phyloP scores from a whole-genome alignment of 495 filamentous ascomycete genomes.

The Filosporella fistucella region DNA sequence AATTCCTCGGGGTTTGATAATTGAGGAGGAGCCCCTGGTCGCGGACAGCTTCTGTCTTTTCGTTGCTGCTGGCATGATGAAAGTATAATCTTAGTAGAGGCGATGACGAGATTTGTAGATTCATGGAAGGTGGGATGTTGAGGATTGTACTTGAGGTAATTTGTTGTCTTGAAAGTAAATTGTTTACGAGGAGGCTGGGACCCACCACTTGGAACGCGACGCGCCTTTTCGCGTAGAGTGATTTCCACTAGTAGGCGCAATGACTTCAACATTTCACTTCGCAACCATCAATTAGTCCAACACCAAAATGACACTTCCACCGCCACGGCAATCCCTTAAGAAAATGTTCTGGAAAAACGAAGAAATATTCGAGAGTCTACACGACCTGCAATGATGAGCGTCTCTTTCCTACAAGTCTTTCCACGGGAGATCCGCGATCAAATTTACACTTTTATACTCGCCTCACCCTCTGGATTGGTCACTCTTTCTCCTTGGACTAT shows the following conservation, averaged over 20 bases:
- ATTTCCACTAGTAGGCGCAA: not conserved
- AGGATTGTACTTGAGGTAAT: not conserved
- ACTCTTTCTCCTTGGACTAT: conserved; percentile 21
- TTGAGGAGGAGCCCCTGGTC: conserved; percentile 4
- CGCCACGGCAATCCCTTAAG: too few species aligned
- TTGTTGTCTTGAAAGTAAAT: not conserved
- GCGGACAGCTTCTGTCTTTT: conserved; percentile 21
- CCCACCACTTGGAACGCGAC: conserved; percentile 14
- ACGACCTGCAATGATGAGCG: conserved; percentile 2
- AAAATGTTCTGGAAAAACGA: too few species aligned
- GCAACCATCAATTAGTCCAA: not conserved
- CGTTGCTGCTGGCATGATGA: conserved; percentile 21
- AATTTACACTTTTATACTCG: conserved; percentile 21
- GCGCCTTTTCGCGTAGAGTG: conserved; percentile 24
- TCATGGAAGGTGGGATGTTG: conserved; percentile 13
- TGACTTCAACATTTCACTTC: conserved; percentile 1
- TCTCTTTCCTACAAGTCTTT: conserved; percentile 14
- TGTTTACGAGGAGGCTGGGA: conserved; percentile 7
- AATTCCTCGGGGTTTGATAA: conserved; percentile 13
- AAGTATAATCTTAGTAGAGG: conserved; percentile 1
- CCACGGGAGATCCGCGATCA: conserved; percentile 25
- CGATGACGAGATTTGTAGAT: conserved; percentile 2
- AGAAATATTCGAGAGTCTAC: too few species aligned
- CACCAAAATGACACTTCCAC: too few species aligned
- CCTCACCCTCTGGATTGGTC: conserved; percentile 13